A percentile compares a stretch with the other conserved stretches of the same genome.
Conservation (phyloP, 2,329 filamentous ascomycete genomes). For the Pseudogymnoascus sp. region DNA sequence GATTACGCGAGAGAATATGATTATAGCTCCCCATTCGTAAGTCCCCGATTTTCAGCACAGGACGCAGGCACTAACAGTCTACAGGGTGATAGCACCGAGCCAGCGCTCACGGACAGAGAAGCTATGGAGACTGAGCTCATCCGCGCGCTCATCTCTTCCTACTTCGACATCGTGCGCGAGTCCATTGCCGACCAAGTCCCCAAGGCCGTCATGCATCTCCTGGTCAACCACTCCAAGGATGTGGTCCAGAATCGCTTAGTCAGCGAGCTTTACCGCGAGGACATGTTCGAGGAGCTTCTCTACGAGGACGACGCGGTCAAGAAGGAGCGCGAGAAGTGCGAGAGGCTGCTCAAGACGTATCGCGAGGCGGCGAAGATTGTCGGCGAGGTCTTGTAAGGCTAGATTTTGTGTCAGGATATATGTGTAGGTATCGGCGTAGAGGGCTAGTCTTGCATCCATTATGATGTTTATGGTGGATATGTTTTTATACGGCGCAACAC, state of each 20-base stretch:
- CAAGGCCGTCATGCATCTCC: constrained; percentile 96
- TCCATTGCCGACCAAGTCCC: constrained; percentile 98
- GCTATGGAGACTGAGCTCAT: constrained; percentile 97
- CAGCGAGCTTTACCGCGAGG: constrained; percentile 88
- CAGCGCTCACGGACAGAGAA: constrained; percentile 88
- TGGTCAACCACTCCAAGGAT: constrained; percentile 97
- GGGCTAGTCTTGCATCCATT: neutral
- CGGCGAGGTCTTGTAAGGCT: constrained; percentile 73
- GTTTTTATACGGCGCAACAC: constrained; percentile 6
- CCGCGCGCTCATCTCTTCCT: constrained; percentile 89
- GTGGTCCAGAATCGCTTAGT: constrained; percentile 95
- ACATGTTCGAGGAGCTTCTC: constrained; percentile 81
- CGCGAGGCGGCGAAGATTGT: constrained; percentile 98
- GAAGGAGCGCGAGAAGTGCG: constrained; percentile 96
- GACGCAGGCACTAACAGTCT: constrained; percentile 17
- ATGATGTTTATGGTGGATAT: constrained; percentile 5
- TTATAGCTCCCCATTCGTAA: constrained; percentile 38
- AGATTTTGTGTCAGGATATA: constrained; percentile 3
- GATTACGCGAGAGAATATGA: constrained; percentile 33
- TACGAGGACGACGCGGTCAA: constrained; percentile 98
- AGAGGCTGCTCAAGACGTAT: constrained; percentile 90
- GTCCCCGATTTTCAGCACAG: constrained; percentile 23
- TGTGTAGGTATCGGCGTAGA: constrained; percentile 8
- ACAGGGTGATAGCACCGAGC: constrained; percentile 59
- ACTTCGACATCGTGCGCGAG: constrained; percentile 98